These are phyloP conservation scores for Verruconis gallopava DNA, from an alignment of 2,329 filamentous ascomycete genomes.

Conservation along the genomic window DNA sequence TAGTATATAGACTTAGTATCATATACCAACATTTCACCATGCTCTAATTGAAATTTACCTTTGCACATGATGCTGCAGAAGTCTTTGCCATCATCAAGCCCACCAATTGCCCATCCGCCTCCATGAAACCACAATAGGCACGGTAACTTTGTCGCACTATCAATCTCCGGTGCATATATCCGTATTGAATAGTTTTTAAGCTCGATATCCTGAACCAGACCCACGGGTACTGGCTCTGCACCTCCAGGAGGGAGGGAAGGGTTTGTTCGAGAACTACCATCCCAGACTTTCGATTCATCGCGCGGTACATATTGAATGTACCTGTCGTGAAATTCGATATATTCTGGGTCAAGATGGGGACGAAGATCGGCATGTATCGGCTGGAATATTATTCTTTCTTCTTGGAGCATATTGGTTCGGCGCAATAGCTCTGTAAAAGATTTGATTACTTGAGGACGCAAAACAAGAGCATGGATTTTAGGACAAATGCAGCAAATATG, in stretches of 20 bases:
- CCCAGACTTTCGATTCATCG: conserved; percentile 24
- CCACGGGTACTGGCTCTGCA: conserved; percentile 9
- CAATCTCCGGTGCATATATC: conserved; percentile 19
- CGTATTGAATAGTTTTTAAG: conserved; percentile 1
- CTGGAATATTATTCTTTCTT: conserved; percentile 3
- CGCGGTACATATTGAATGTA: conserved; percentile 26
- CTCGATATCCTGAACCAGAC: not conserved
- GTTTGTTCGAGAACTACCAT: conserved; percentile 17
- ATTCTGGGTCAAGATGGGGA: conserved; percentile 24
- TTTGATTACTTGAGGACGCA: too few species aligned
- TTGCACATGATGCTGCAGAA: conserved; percentile 14
- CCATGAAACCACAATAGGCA: conserved; percentile 28
- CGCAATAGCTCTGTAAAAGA: too few species aligned
- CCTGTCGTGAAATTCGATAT: conserved; percentile 26
- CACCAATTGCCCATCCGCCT: conserved; percentile 28
- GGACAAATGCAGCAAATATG: too few species aligned
- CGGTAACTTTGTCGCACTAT: conserved; percentile 21
- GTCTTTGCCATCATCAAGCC: conserved; percentile 22
- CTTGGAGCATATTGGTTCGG: too few species aligned
- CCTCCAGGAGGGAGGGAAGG: conserved; percentile 11
- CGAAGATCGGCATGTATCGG: conserved; percentile 14
- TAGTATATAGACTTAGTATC: too few species aligned
- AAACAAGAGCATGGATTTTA: too few species aligned
- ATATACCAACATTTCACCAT: not conserved
- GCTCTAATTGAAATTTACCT: conserved; percentile 17